Conservation (phyloP, 768 basidiomycete species). For the Cantharellus anzutake region DNA sequence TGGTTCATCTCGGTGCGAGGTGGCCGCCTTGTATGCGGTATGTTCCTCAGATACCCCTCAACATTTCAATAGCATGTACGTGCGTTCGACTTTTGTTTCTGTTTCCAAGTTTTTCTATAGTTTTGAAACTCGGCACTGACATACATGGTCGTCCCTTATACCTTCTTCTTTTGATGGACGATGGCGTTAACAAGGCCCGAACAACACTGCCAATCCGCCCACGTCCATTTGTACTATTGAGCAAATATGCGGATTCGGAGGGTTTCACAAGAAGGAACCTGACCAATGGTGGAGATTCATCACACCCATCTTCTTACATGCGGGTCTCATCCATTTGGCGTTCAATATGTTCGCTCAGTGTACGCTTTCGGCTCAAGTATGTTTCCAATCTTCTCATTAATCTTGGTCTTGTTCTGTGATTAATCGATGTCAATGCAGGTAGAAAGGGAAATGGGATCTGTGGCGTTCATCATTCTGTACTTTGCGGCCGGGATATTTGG, state of each 20-base stretch:
- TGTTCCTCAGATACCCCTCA: slow-evolving; percentile 35
- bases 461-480: slow-evolving; percentile 71
- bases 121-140: not conserved
- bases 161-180: not conserved
- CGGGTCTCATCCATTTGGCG: slow-evolving; percentile 81
- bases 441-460: slow-evolving; percentile 81
- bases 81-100: not conserved
- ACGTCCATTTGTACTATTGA: slow-evolving; percentile 52
- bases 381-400: not conserved
- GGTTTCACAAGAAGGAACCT: slow-evolving; percentile 28
- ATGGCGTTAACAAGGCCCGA: slow-evolving; percentile 33
- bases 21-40: slow-evolving; percentile 86
- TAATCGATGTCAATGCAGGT: slow-evolving; percentile 27
- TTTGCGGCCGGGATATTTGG: slow-evolving; percentile 88
- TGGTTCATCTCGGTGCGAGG: slow-evolving; percentile 79
- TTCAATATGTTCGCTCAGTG: slow-evolving; percentile 84
- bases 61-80: slow-evolving; percentile 17
- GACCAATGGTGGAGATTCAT: slow-evolving; percentile 61
- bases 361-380: slow-evolving; percentile 57
- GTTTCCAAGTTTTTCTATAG: not conserved
- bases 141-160: slow-evolving; percentile 1
- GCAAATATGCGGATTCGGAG: slow-evolving; percentile 79
- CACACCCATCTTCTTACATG: slow-evolving; percentile 80
- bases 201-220: slow-evolving; percentile 68
- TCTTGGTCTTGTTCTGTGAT: no score